A percentile compares a stretch with the other conserved stretches of the same genome.
Evolutionary conservation across 176 grass and related monocot genomes (phyloP).

Genomic region (Eremochloa ophiuroides): DNA sequence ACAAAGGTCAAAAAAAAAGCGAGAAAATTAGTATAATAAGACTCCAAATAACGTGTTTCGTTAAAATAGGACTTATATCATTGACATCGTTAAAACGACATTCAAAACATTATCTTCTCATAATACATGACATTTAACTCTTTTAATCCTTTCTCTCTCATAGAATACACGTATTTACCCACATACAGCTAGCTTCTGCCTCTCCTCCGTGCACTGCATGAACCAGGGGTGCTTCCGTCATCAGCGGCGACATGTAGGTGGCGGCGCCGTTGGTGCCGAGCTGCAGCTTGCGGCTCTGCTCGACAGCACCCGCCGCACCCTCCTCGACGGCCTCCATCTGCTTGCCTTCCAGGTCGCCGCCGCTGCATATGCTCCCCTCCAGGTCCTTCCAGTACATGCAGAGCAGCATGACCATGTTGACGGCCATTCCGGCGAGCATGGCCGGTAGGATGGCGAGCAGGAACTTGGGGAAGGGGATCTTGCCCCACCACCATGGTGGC

Average conservation of each 20-base stretch:
- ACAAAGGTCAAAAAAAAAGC: no score
- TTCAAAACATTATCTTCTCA: no score
- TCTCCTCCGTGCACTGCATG: conserved; percentile 53
- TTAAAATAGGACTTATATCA: no score
- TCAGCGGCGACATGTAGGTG: neutral
- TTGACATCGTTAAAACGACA: no score
- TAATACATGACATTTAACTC: no score
- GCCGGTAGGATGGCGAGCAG: conserved; percentile 64
- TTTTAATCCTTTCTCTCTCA: no score
- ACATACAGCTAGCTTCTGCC: conserved; percentile 35
- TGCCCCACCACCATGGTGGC: conserved; percentile 89
- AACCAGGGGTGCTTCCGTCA: conserved; percentile 39
- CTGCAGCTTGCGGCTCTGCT: neutral
- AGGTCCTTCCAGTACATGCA: conserved; percentile 79
- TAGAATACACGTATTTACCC: no score
- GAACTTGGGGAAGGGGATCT: conserved; percentile 76
- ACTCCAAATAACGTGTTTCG: no score
- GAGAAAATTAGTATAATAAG: no score
- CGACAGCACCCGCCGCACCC: neutral
- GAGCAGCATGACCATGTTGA: conserved; percentile 76
- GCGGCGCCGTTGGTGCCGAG: no score
- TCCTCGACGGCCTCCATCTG: conserved; percentile 32
- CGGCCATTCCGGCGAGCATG: conserved; percentile 68
- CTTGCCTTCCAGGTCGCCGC: neutral
- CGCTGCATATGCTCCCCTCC: neutral